Conservation (phyloP, 1,284 basidiomycete genomes). For the Fomes fomentarius region DNA sequence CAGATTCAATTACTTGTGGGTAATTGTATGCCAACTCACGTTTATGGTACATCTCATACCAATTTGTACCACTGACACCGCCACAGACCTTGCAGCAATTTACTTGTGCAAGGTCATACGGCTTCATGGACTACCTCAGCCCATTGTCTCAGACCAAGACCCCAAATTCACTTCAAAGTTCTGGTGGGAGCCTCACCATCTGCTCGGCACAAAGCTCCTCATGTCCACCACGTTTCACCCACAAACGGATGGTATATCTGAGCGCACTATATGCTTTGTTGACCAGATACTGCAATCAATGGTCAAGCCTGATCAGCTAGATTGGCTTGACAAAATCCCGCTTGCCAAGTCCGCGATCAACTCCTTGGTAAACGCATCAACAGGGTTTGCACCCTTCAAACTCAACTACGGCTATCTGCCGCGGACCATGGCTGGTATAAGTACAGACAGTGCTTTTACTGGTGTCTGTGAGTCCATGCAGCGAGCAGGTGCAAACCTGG, state of each 20-base stretch:
- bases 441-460: background rate
- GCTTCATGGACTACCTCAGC: constrained; percentile 43
- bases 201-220: constrained; percentile 37
- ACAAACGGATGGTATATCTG: constrained; percentile 33
- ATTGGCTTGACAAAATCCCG: constrained; percentile 44
- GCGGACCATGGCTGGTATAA: constrained; percentile 11
- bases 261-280: constrained; percentile 28
- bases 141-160: constrained; percentile 41
- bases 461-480: constrained; percentile 1
- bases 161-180: constrained; percentile 45
- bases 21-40: constrained; percentile 41
- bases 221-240: constrained; percentile 51
- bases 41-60: constrained; percentile 40
- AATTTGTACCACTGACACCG: constrained; percentile 29
- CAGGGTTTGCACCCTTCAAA: constrained; percentile 40
- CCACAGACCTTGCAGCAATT: constrained; percentile 35
- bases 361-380: constrained; percentile 37
- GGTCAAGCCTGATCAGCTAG: constrained; percentile 42
- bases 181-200: constrained; percentile 41
- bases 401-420: constrained; percentile 31
- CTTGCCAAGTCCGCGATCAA: constrained; percentile 43
- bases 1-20: constrained; percentile 40
- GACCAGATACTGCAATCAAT: constrained; percentile 40
- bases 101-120: constrained; percentile 42
- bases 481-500: constrained; percentile 7